phyloP scores from a whole-genome alignment of 2,329 filamentous ascomycete species.

The Epichloe elymi region DNA sequence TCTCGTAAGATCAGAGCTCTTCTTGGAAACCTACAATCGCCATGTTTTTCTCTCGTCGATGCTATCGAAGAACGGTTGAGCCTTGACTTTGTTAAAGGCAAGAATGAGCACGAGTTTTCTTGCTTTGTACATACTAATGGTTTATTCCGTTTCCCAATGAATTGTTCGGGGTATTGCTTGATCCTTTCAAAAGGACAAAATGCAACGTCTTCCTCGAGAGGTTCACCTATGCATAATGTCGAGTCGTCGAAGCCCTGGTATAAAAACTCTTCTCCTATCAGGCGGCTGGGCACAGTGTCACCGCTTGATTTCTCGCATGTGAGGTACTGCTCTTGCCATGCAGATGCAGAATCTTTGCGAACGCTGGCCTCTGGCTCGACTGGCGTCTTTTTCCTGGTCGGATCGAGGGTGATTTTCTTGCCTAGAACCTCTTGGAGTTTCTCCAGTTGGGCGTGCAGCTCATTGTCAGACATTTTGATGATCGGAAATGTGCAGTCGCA shows the following conservation, averaged over 20 bases:
- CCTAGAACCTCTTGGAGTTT: slow-evolving; percentile 9
- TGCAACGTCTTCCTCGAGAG: slow-evolving; percentile 11
- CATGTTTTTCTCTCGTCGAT: slow-evolving; percentile 51
- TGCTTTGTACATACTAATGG: slow-evolving; percentile 24
- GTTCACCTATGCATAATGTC: slow-evolving; percentile 13
- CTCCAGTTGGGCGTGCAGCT: slow-evolving; percentile 5
- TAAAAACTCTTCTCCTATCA: not conserved
- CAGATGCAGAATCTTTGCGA: not conserved
- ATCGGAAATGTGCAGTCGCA: not conserved
- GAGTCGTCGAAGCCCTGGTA: slow-evolving; percentile 11
- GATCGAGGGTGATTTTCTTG: slow-evolving; percentile 5
- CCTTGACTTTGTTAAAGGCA: slow-evolving; percentile 15
- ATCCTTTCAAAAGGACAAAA: slow-evolving; percentile 43
- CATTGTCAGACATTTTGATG: slow-evolving; percentile 2
- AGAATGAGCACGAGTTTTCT: not conserved
- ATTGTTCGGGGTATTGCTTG: slow-evolving; percentile 44
- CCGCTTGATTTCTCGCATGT: not conserved
- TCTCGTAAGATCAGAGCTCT: not conserved
- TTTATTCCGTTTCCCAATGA: slow-evolving; percentile 39
- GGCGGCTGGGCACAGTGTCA: not conserved
- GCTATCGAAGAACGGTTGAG: slow-evolving; percentile 38
- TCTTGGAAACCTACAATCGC: slow-evolving; percentile 52
- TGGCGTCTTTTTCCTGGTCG: not conserved
- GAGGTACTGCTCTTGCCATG: slow-evolving; percentile 2
- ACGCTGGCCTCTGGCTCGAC: not conserved